phyloP scores from a whole-genome alignment of 179 eudicot species.

The Spinacia oleracea region DNA sequence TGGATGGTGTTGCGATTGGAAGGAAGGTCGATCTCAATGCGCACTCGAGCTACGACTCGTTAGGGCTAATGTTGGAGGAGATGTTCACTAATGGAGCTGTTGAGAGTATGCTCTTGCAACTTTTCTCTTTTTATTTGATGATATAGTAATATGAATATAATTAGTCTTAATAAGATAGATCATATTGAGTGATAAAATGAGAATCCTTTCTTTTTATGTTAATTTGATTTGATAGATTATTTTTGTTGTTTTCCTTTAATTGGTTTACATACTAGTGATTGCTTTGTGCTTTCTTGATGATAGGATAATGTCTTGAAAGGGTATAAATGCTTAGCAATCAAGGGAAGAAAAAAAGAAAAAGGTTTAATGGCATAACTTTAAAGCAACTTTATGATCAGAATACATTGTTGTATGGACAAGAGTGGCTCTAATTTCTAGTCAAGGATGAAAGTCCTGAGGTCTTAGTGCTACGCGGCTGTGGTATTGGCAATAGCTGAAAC shows the following conservation, averaged over 20 bases:
- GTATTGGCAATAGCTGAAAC: not conserved
- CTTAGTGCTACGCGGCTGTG: not conserved
- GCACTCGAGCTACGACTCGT: conserved; percentile 64
- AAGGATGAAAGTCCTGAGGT: not conserved
- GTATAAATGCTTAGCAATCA: not conserved
- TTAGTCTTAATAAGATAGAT: not conserved
- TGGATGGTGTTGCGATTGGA: conserved; percentile 87
- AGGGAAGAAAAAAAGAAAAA: not conserved
- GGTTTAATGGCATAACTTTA: conserved; percentile 6
- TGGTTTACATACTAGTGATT: not conserved
- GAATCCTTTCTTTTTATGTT: not conserved
- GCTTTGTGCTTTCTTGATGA: not conserved
- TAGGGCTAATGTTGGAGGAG: conserved; percentile 67
- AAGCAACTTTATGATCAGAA: not conserved
- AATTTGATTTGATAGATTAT: not conserved
- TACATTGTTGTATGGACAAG: not conserved
- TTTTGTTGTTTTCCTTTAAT: not conserved
- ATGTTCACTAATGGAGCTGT: conserved; percentile 60
- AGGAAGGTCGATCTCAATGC: conserved; percentile 86
- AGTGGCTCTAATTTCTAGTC: not conserved
- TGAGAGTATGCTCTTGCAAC: conserved; percentile 47
- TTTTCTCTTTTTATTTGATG: conserved; percentile 5
- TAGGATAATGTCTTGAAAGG: not conserved
- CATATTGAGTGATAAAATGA: not conserved
- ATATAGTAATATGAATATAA: too few species aligned